Percentiles rank a stretch among this genome's conserved stretches.
Evolutionary conservation across 331 rosid genomes (phyloP).

Genomic region (Telfairia occidentalis): DNA sequence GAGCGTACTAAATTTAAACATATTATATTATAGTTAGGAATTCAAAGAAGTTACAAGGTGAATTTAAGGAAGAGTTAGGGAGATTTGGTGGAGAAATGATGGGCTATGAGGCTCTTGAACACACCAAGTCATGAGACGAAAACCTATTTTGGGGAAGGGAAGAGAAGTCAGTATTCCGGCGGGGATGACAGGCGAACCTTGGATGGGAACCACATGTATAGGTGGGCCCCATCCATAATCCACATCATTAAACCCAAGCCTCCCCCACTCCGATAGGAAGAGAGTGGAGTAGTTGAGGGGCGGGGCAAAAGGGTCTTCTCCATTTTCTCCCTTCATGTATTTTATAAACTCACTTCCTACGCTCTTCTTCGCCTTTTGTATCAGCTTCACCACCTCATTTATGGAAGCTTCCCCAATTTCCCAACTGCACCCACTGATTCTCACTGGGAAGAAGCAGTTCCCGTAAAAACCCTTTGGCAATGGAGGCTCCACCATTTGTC

Average conservation of each 20-base stretch:
- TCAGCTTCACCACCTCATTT: conserved; percentile 37
- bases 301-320: conserved; percentile 50
- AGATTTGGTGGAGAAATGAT: conserved; percentile 30
- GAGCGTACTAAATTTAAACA: too few relatives aligned
- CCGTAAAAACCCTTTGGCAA: conserved; percentile 72
- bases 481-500: conserved; percentile 48
- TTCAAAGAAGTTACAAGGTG: background rate
- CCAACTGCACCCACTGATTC: conserved; percentile 21
- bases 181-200: conserved; percentile 40
- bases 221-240: conserved; percentile 72
- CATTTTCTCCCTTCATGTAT: conserved; percentile 30
- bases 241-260: conserved; percentile 57
- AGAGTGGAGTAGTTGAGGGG: conserved; percentile 36
- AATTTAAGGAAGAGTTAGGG: too few relatives aligned
- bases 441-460: conserved; percentile 66
- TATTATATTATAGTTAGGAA: background rate
- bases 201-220: conserved; percentile 43
- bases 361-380: conserved; percentile 44
- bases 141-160: conserved; percentile 38
- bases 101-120: conserved; percentile 32
- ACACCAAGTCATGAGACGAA: conserved; percentile 66
- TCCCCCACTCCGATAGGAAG: conserved; percentile 68
- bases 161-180: conserved; percentile 42
- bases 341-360: conserved; percentile 29
- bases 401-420: conserved; percentile 12